Evolutionary conservation across 805 yeast genomes (phyloP), one percentile per base, ranked within the genome.

Genomic region (Wickerhamomyces strasburgensis): DNA sequence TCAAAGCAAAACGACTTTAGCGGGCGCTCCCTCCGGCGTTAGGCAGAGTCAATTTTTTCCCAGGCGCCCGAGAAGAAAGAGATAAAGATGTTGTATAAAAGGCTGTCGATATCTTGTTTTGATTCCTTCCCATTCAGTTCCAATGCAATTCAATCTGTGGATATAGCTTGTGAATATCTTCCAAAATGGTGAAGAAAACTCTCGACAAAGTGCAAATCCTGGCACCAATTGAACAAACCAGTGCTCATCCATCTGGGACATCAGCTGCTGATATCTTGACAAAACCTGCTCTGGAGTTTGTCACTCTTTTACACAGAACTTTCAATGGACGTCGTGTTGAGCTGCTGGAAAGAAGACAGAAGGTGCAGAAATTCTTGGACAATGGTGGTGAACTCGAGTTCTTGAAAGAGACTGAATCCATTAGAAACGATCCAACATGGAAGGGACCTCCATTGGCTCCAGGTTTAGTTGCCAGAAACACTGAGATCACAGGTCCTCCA

Each of bases 401-500:
- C 57, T 66, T 81, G 41, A 72, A 73, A 28, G 89, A 80, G 57
- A 83, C 89, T 16, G 69, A 64, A 40, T 56, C 63, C 51, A 80
- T 84, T 51, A 73, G 93, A 65, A 68, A 78, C 27, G 85, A 84
- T 52, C 75, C 83, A 27, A 72, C 76, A 17, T 84, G 93, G 93
- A 73, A 70, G 43, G 89, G 93, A 47, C 76, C 80, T 16, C 74
- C 82, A 30, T 70, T 79, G 34, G 88, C 85, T 18, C 80, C 78
- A 17, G 89, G 89, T 23, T 63, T 84, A 47, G 71, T 74, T 42
- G 80, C 79, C 57, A 75, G 94, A 67, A 73, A 85, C 54, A 80
- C 79, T 23, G 94, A 84, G 62, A 84, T 84, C 58, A 84, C 94
- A 17, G 94, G 94, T 29, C 94, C 94, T 15, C 86, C 90, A 44